phyloP scores from a whole-genome alignment of 371 early-diverging fungal species.

The Fennellomyces sp. region DNA sequence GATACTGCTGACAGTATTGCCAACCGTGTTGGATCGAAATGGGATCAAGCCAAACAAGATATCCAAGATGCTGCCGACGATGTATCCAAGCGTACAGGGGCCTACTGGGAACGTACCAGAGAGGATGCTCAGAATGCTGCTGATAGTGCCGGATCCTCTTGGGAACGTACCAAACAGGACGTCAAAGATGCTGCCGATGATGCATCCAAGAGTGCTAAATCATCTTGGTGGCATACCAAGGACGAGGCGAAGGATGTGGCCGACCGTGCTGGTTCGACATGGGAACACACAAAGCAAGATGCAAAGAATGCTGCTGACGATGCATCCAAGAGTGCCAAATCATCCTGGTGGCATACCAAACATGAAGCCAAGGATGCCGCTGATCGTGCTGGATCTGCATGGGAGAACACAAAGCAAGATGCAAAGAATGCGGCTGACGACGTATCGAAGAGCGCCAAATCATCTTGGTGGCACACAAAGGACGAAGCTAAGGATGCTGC shows the following conservation, averaged over 20 bases:
- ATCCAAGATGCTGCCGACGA: slow-evolving; percentile 1
- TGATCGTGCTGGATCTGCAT: slow-evolving; percentile 6
- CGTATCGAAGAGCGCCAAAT: background rate
- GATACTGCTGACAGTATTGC: slow-evolving; percentile 7
- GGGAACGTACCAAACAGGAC: background rate
- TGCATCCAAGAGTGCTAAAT: slow-evolving; percentile 5
- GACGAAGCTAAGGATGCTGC: slow-evolving; percentile 4
- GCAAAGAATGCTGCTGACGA: slow-evolving; percentile 6
- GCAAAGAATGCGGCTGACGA: background rate
- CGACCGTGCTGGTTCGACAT: slow-evolving; percentile 6
- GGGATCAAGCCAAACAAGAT: slow-evolving; percentile 10
- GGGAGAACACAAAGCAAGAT: slow-evolving; percentile 9
- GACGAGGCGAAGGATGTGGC: slow-evolving; percentile 2
- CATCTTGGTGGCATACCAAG: slow-evolving; percentile 1
- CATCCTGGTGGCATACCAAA: background rate
- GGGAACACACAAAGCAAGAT: slow-evolving; percentile 16
- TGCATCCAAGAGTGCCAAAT: background rate
- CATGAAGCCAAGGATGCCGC: slow-evolving; percentile 1
- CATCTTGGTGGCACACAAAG: background rate
- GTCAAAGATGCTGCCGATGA: slow-evolving; percentile 7
- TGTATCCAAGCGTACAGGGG: slow-evolving; percentile 2
- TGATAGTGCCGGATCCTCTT: slow-evolving; percentile 6
- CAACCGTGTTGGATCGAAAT: background rate
- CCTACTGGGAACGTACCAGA: slow-evolving; percentile 5
- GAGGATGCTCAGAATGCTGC: slow-evolving; percentile 7